Evolutionary conservation across 1,284 basidiomycete species (phyloP), one percentile per base, ranked within the genome.

Genomic region (Cryptococcus sp.): DNA sequence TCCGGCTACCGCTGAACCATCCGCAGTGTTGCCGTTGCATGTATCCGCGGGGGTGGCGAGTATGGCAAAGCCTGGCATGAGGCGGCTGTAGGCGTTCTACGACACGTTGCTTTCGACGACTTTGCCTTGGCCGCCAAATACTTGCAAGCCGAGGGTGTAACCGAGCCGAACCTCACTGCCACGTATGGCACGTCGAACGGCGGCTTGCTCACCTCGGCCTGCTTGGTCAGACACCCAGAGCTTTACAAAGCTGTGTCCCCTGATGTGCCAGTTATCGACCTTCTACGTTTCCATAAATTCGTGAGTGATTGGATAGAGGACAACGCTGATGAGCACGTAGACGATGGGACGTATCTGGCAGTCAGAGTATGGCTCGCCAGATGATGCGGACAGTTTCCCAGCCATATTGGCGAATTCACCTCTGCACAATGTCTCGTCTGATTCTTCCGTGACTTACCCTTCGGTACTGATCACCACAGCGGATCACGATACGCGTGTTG

Each of bases 31-130:
- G 63, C 63, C 4, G 55, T 64, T 13, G 59, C 63, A 15, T 51
- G 63, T 43, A 64, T 64, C n/a, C 54, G 63, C 10, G 63, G 63
- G 3, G 63, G 63, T 11, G 63, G 63, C 10, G 63, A 64, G 46
- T 64, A 64, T 53, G 63, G 63, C 26, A 57, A 52, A 26, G 52
- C 47, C 34, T 64, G 63, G 63, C 63, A 64, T 47, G 57, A 59
- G 23, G 57, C 55, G 20, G 63, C 63, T 22, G 43, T 52, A 8
- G 60, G 55, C 10, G 49, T 55, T 46, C 57, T 62, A 22, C 54
- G 57, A 29, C 50, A 17, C 22, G 58, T 64, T 43, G 46, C 45
- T 34, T 64, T 51, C 45, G 60, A 62, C 16, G 63, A 64, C 46
- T 59, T 64, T 44, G 52, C 57, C 7, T 55, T 20, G 25, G 60